Evolutionary conservation across 2,329 filamentous ascomycete genomes (phyloP).

Genomic region (Sporothrix protearum): DNA sequence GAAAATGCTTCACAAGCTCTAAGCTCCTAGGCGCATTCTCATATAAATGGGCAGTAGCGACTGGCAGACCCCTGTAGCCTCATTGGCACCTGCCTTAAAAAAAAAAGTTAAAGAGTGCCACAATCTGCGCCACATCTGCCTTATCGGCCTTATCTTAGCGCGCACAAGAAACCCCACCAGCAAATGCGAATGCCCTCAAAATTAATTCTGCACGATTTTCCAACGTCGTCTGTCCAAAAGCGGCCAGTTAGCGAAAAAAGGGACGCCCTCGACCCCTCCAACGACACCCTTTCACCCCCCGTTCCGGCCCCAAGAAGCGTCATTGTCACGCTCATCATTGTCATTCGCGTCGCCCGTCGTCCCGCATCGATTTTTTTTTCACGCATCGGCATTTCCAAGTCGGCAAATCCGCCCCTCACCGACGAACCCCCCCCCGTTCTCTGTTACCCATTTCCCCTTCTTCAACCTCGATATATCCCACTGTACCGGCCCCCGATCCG

Average conservation of each 20-base stretch:
- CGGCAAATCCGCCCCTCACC: conserved; percentile 20
- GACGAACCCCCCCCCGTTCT: neutral
- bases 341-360: neutral
- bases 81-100: conserved; percentile 8
- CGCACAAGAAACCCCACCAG: conserved; percentile 44
- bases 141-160: conserved; percentile 52
- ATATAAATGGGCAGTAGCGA: neutral
- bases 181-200: conserved; percentile 33
- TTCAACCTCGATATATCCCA: conserved; percentile 3
- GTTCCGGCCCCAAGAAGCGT: conserved; percentile 18
- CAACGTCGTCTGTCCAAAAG: conserved; percentile 22
- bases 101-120: conserved; percentile 16
- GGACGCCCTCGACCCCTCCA: conserved; percentile 16
- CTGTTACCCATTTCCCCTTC: neutral
- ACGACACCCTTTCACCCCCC: conserved; percentile 24
- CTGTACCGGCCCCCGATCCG: conserved; percentile 1
- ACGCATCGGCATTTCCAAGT: neutral
- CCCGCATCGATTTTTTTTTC: neutral
- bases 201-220: conserved; percentile 30
- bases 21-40: conserved; percentile 1
- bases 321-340: neutral
- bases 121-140: conserved; percentile 23
- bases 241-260: conserved; percentile 22
- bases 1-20: conserved; percentile 22
- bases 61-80: conserved; percentile 13